Conservation (phyloP, 2,329 filamentous ascomycete species). For the Leptographium wingfieldii region DNA sequence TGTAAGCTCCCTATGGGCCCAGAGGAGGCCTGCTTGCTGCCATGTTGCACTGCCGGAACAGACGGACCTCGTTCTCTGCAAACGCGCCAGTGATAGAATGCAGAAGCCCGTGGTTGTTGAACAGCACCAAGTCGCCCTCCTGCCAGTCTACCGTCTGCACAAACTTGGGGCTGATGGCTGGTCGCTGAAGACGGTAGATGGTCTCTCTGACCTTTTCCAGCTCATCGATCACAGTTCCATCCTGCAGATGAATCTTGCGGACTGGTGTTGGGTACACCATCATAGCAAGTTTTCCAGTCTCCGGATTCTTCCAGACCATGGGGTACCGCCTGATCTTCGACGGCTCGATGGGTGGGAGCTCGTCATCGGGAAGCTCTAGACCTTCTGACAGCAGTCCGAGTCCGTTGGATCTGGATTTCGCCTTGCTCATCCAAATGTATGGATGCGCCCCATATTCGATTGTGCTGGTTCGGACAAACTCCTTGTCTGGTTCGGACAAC, state of each 20-base stretch:
- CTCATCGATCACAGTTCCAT: slow-evolving; percentile 57
- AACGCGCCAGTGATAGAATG: slow-evolving; percentile 70
- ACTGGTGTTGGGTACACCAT: slow-evolving; percentile 64
- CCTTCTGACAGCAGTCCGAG: slow-evolving; percentile 49
- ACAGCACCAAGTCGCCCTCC: slow-evolving; percentile 63
- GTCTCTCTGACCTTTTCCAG: slow-evolving; percentile 22
- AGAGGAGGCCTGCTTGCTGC: slow-evolving; percentile 37
- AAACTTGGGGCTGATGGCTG: slow-evolving; percentile 53
- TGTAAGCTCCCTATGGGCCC: slow-evolving; percentile 1
- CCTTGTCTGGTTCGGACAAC: slow-evolving; percentile 51
- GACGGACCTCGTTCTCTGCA: slow-evolving; percentile 53
- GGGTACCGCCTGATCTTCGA: slow-evolving; percentile 58
- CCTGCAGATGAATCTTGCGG: slow-evolving; percentile 50
- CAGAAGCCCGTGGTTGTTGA: slow-evolving; percentile 64
- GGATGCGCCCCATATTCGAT: slow-evolving; percentile 69
- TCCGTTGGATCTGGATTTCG: slow-evolving; percentile 53
- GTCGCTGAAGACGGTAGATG: slow-evolving; percentile 51
- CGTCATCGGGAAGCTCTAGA: slow-evolving; percentile 39
- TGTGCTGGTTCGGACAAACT: slow-evolving; percentile 50
- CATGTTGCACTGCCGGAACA: slow-evolving; percentile 71
- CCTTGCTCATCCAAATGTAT: slow-evolving; percentile 67
- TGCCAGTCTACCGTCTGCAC: slow-evolving; percentile 70
- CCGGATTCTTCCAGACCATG: slow-evolving; percentile 68
- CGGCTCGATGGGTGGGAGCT: slow-evolving; percentile 52
- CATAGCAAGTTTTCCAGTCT: slow-evolving; percentile 55